Percentiles rank a stretch among this genome's conserved stretches.
Evolutionary conservation across 192 early-diverging fungal genomes (phyloP).

Genomic region (Irineochytrium annulatum): DNA sequence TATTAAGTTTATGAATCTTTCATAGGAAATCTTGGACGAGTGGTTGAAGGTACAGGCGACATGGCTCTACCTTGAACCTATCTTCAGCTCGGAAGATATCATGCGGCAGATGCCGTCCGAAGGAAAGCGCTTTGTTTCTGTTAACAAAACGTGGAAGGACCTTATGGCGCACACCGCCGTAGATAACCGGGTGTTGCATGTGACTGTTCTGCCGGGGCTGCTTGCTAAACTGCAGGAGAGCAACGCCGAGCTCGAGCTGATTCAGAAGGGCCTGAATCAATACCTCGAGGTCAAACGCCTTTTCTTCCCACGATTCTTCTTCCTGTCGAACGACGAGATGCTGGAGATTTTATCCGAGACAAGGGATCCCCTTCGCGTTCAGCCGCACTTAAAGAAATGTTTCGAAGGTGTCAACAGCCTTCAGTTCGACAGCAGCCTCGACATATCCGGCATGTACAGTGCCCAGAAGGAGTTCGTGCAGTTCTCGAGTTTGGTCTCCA

Average conservation of each 20-base stretch:
- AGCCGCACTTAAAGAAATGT: slow-evolving; percentile 63
- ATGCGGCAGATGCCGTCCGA: slow-evolving; percentile 64
- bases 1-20: too few species aligned
- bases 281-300: slow-evolving; percentile 57
- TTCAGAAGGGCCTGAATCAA: slow-evolving; percentile 62
- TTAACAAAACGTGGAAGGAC: slow-evolving; percentile 63
- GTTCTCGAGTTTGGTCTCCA: slow-evolving; percentile 42
- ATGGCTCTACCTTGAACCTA: slow-evolving; percentile 60
- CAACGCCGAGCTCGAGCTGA: slow-evolving; percentile 57
- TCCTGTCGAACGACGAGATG: slow-evolving; percentile 65
- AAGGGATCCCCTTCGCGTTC: slow-evolving; percentile 53
- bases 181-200: slow-evolving; percentile 47
- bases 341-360: slow-evolving; percentile 60
- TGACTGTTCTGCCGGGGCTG: slow-evolving; percentile 52
- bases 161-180: slow-evolving; percentile 47
- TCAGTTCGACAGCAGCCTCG: slow-evolving; percentile 49
- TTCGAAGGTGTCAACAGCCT: slow-evolving; percentile 61
- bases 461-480: slow-evolving; percentile 53
- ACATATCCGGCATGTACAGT: slow-evolving; percentile 58
- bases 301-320: slow-evolving; percentile 60
- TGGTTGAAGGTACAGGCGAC: slow-evolving; percentile 62
- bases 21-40: slow-evolving; percentile 54
- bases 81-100: slow-evolving; percentile 61
- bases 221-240: slow-evolving; percentile 46
- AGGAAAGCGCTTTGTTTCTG: slow-evolving; percentile 53